Percentiles rank a stretch among this genome's conserved stretches.
Conservation (phyloP, 1,139 yeast genomes). For the Blastobotrys capitulatus region DNA sequence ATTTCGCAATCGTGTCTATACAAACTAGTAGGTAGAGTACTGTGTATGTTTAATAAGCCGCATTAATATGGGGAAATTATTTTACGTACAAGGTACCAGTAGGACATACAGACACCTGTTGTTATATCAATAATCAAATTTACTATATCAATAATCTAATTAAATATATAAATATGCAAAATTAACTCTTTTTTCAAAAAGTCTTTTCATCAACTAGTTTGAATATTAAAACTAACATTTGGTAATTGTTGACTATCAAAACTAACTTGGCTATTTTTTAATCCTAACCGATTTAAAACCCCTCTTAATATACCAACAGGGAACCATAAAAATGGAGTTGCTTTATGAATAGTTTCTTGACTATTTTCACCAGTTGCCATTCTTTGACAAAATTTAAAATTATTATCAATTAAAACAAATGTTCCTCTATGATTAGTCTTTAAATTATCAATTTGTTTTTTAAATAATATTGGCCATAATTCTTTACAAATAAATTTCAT, state of each 20-base stretch:
- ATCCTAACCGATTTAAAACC: slow-evolving; percentile 63
- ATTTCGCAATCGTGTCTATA: no score
- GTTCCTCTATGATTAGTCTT: slow-evolving; percentile 88
- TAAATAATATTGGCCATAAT: slow-evolving; percentile 74
- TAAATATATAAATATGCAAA: no score
- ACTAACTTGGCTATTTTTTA: slow-evolving; percentile 56
- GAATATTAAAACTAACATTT: slow-evolving; percentile 65
- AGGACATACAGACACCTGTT: no score
- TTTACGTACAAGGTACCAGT: no score
- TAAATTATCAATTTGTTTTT: slow-evolving; percentile 85
- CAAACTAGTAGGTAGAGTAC: no score
- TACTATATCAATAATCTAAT: no score
- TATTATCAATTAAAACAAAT: slow-evolving; percentile 68
- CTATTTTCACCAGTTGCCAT: slow-evolving; percentile 41
- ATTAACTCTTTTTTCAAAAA: no score
- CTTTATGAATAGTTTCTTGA: slow-evolving; percentile 22
- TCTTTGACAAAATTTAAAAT: slow-evolving; percentile 49
- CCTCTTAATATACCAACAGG: slow-evolving; percentile 86
- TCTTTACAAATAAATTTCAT: slow-evolving; percentile 93
- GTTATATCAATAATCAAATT: no score
- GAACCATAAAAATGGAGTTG: slow-evolving; percentile 56
- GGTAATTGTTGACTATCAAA: slow-evolving; percentile 62
- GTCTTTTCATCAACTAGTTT: no score
- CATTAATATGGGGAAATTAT: no score
- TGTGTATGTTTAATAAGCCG: no score